These are phyloP conservation scores for Chaetothyriales sp. DNA, from an alignment of 2,329 filamentous ascomycete species.

Conservation along the genomic window DNA sequence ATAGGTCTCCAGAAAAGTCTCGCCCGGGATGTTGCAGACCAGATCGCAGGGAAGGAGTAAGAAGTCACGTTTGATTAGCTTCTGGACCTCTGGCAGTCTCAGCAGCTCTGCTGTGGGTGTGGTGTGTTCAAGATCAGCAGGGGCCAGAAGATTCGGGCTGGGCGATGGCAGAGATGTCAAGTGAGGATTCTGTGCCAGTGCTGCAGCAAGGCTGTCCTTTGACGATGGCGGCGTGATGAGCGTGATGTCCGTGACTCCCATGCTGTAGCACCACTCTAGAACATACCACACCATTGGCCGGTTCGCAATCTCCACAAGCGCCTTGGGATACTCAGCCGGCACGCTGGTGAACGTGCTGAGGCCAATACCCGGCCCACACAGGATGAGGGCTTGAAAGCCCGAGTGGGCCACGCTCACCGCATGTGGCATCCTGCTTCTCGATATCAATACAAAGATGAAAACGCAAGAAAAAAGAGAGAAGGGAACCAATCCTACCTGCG, in stretches of 20 bases:
- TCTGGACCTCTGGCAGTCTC: constrained; percentile 64
- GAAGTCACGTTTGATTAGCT: constrained; percentile 71
- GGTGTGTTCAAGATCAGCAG: constrained; percentile 59
- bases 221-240: constrained; percentile 33
- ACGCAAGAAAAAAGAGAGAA: not conserved
- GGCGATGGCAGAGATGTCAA: constrained; percentile 34
- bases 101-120: constrained; percentile 83
- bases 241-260: constrained; percentile 33
- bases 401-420: constrained; percentile 18
- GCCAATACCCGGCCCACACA: constrained; percentile 34
- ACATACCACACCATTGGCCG: constrained; percentile 37
- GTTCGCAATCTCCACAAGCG: constrained; percentile 35
- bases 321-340: constrained; percentile 34
- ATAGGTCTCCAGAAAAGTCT: constrained; percentile 76
- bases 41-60: constrained; percentile 84
- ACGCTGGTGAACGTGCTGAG: constrained; percentile 37
- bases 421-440: constrained; percentile 15
- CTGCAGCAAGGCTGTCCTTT: constrained; percentile 29
- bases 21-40: constrained; percentile 74
- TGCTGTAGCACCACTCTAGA: constrained; percentile 34
- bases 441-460: not conserved
- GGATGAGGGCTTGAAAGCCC: constrained; percentile 35
- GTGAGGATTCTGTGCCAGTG: constrained; percentile 35
- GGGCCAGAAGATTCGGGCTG: constrained; percentile 57
- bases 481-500: constrained; percentile 8